phyloP scores from a whole-genome alignment of 805 yeast genomes.

The Saturnispora saitoi region DNA sequence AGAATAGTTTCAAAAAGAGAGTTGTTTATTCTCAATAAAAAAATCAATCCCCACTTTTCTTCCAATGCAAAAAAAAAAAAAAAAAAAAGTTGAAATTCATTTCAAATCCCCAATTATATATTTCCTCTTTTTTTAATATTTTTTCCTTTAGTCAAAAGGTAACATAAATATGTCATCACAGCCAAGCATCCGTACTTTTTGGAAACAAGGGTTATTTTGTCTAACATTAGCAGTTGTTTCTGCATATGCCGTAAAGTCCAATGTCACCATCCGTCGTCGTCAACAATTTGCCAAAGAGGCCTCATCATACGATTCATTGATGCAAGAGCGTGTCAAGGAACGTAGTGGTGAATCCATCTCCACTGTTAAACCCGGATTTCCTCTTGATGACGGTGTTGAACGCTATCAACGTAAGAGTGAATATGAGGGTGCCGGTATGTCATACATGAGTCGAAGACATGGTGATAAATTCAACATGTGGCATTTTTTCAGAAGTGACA shows the following conservation, averaged over 20 bases:
- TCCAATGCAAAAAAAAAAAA: background rate
- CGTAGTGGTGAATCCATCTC: constrained; percentile 19
- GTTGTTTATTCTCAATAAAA: background rate
- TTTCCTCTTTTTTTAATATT: background rate
- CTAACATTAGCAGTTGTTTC: constrained; percentile 25
- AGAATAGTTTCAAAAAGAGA: background rate
- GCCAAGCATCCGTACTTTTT: constrained; percentile 22
- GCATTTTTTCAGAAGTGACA: constrained; percentile 14
- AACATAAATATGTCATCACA: constrained; percentile 15
- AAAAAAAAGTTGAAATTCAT: background rate
- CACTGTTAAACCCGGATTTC: constrained; percentile 29
- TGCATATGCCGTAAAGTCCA: constrained; percentile 29
- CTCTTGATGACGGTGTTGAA: constrained; percentile 26
- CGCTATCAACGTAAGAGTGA: constrained; percentile 47
- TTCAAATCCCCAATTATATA: background rate
- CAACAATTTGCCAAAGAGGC: constrained; percentile 29
- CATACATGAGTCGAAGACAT: constrained; percentile 40
- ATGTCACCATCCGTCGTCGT: constrained; percentile 29
- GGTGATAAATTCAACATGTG: constrained; percentile 28
- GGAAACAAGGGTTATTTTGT: constrained; percentile 28
- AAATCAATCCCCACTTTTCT: background rate
- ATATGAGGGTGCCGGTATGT: constrained; percentile 60
- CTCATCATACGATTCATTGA: constrained; percentile 25
- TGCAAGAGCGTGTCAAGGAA: constrained; percentile 17
- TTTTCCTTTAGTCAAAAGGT: background rate